Percentiles rank a stretch among this genome's conserved stretches.
Conservation (phyloP, 257 asterid species). For the Mitragyna speciosa region DNA sequence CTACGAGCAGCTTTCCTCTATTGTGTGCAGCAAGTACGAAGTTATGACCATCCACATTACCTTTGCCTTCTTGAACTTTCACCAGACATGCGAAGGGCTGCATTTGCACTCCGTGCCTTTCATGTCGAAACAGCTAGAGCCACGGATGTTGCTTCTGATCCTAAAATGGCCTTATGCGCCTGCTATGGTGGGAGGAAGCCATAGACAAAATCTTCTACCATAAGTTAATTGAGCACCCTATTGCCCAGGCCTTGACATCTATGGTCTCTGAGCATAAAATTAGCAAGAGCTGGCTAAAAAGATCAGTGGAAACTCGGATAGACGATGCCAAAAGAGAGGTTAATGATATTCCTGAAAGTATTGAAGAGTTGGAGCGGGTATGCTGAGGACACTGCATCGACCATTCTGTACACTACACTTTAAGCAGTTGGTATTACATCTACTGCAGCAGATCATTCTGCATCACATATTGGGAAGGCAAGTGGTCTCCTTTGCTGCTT, state of each 20-base stretch:
- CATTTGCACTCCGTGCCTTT: conserved; percentile 86
- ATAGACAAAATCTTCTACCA: conserved; percentile 73
- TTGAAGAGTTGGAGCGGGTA: conserved; percentile 71
- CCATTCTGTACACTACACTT: conserved; percentile 80
- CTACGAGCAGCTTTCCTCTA: conserved; percentile 72
- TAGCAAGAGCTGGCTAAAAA: conserved; percentile 80
- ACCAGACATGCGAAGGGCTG: conserved; percentile 73
- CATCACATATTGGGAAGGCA: conserved; percentile 95
- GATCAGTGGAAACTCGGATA: conserved; percentile 82
- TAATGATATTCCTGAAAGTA: conserved; percentile 49
- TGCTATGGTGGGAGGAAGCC: conserved; percentile 97
- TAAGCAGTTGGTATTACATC: conserved; percentile 78
- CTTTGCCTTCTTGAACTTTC: conserved; percentile 98
- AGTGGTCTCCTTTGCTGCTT: conserved; percentile 81
- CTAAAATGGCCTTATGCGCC: conserved; percentile 92
- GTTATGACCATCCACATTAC: conserved; percentile 87
- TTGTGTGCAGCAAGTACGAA: conserved; percentile 89
- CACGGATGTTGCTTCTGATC: conserved; percentile 93
- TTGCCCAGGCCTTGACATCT: conserved; percentile 72
- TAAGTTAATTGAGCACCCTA: conserved; percentile 83
- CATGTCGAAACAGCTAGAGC: conserved; percentile 90
- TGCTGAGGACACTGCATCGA: conserved; percentile 84
- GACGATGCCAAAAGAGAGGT: conserved; percentile 70
- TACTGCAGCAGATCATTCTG: conserved; percentile 87
- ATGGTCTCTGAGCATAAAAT: conserved; percentile 58